Evolutionary conservation across 768 basidiomycete genomes (phyloP).

Genomic region (Vararia minispora): DNA sequence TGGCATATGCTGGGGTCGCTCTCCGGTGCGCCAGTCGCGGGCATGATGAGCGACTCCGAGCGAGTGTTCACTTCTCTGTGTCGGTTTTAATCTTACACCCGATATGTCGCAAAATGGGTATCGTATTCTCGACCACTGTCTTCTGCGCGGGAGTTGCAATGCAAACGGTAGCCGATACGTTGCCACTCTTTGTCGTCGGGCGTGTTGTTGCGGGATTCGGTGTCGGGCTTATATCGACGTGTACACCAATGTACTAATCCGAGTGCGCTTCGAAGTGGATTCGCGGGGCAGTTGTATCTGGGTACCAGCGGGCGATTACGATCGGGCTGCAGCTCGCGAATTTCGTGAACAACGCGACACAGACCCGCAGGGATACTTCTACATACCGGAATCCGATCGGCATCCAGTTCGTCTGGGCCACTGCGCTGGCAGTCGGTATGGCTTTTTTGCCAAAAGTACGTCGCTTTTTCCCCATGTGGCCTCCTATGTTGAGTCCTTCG

Average conservation of each 20-base stretch:
- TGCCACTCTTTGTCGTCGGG: slow-evolving; percentile 25
- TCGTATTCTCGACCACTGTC: slow-evolving; percentile 21
- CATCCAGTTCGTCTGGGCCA: slow-evolving; percentile 33
- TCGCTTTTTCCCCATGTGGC: background rate
- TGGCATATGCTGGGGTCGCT: background rate
- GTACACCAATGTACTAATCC: slow-evolving; percentile 30
- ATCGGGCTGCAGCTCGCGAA: slow-evolving; percentile 28
- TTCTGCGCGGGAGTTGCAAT: slow-evolving; percentile 26
- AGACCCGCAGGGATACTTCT: slow-evolving; percentile 14
- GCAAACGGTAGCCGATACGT: too few relatives aligned
- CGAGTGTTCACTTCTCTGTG: too few relatives aligned
- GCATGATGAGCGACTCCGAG: too few relatives aligned
- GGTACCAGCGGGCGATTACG: slow-evolving; percentile 26
- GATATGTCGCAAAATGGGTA: slow-evolving; percentile 22
- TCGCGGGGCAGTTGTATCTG: slow-evolving; percentile 28
- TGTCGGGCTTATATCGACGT: slow-evolving; percentile 28
- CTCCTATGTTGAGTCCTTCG: background rate
- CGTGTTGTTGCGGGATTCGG: slow-evolving; percentile 31
- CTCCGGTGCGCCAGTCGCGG: too few relatives aligned
- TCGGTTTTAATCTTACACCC: background rate
- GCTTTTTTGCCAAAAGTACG: slow-evolving; percentile 26
- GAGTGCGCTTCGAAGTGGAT: slow-evolving; percentile 29
- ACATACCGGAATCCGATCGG: slow-evolving; percentile 26
- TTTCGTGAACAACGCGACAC: background rate
- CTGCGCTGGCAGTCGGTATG: slow-evolving; percentile 29